Evolutionary conservation across 768 basidiomycete genomes (phyloP).

Genomic region (Russula dissimulans): DNA sequence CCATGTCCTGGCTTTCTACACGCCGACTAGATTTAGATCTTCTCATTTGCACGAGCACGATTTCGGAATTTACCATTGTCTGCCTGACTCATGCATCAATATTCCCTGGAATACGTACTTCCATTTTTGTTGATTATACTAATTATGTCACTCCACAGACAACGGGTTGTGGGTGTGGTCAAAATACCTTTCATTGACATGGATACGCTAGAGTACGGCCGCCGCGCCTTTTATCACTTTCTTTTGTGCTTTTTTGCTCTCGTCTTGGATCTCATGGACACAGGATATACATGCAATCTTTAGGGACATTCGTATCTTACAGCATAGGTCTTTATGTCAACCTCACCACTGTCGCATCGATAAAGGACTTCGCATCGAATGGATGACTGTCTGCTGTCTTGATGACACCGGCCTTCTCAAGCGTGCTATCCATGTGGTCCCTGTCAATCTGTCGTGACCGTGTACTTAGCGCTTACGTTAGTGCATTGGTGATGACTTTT

Average conservation of each 20-base stretch:
- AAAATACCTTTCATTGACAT: too few relatives aligned
- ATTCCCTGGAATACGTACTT: too few relatives aligned
- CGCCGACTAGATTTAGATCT: too few relatives aligned
- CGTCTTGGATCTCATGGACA: background rate
- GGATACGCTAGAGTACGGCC: background rate
- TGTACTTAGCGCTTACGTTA: slow-evolving; percentile 41
- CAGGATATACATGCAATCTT: background rate
- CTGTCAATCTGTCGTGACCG: background rate
- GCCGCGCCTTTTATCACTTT: background rate
- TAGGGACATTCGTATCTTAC: background rate
- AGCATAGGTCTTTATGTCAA: slow-evolving; percentile 4
- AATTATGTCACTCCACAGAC: too few relatives aligned
- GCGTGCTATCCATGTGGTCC: slow-evolving; percentile 36
- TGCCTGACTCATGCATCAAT: too few relatives aligned
- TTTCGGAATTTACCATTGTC: too few relatives aligned
- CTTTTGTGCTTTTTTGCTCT: background rate
- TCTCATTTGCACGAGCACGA: too few relatives aligned
- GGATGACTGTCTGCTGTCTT: slow-evolving; percentile 43
- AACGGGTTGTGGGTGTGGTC: background rate
- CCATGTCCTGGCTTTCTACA: too few relatives aligned
- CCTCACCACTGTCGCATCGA: slow-evolving; percentile 9
- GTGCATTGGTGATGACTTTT: slow-evolving; percentile 59
- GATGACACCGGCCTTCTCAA: slow-evolving; percentile 72
- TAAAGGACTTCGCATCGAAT: slow-evolving; percentile 14
- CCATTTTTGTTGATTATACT: background rate